A percentile compares a stretch with the other conserved stretches of the same genome.
Conservation (phyloP, 768 basidiomycete species). For the Leucosporidium creatinivorum region DNA sequence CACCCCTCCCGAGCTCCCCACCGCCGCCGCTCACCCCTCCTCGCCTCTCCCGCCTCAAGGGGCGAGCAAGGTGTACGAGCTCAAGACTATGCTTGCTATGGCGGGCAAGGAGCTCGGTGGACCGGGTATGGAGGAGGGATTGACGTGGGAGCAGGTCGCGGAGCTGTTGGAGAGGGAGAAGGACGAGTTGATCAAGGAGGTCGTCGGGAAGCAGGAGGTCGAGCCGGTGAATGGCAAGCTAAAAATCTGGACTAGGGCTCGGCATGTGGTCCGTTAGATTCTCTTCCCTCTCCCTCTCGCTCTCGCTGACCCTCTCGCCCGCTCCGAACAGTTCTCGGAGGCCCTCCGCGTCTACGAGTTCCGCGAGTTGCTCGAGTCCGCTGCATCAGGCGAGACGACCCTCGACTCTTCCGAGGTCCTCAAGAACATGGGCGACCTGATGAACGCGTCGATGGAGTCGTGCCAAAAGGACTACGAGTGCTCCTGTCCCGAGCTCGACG, state of each 20-base stretch:
- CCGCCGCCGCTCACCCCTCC: constrained; percentile 6
- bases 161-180: constrained; percentile 50
- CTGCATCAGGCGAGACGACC: constrained; percentile 35
- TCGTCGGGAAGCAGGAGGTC: constrained; percentile 46
- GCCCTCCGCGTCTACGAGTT: constrained; percentile 73
- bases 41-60: neutral
- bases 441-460: constrained; percentile 70
- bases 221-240: constrained; percentile 49
- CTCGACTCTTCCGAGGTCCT: constrained; percentile 16
- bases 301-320: neutral
- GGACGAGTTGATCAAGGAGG: constrained; percentile 47
- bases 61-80: constrained; percentile 52
- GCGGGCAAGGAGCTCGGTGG: constrained; percentile 46
- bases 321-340: constrained; percentile 52
- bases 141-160: constrained; percentile 41
- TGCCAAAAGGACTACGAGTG: constrained; percentile 67
- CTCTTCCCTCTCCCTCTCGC: neutral
- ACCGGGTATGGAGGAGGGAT: constrained; percentile 46
- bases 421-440: constrained; percentile 56
- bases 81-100: constrained; percentile 60
- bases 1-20: constrained; percentile 25
- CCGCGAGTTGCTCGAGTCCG: constrained; percentile 52
- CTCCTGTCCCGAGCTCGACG: constrained; percentile 69
- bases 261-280: constrained; percentile 52
- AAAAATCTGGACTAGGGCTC: constrained; percentile 72